Evolutionary conservation across 2,329 filamentous ascomycete species (phyloP), one percentile per base, ranked within the genome.

Genomic region (Fusarium mexicanum): DNA sequence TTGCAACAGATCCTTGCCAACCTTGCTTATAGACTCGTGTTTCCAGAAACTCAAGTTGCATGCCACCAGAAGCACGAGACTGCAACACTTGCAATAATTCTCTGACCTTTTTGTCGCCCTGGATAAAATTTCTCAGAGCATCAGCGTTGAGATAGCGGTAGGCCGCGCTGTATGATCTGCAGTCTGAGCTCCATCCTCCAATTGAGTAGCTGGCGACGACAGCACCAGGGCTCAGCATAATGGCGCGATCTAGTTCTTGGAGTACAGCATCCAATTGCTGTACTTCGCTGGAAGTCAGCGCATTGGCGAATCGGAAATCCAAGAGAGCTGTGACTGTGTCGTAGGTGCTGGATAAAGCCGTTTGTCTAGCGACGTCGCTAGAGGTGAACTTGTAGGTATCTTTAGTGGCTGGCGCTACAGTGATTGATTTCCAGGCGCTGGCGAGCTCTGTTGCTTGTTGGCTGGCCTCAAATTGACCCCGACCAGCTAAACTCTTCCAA

Each of bases 1-100:
- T 64, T 1, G 58, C n/a, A 3, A 68, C 59, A 8, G 68, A 72
- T 5, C 69, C 68, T 35, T 68, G 69, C 69, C 69, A 72, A 5
- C 69, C 69, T 10, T 72, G 53, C 8, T 55, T 44, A 8, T 24
- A 72, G 8, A 37, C 40, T 14, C 48, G 54, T 3, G 64, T 63
- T n/a, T 72, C 64, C 6, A 72, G 16, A 31, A 68, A 68, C 11
- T 72, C 68, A 0, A 55, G 51, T 14, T 55, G 10, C 51, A 29
- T 55, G 1, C 35, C 35, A 0, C 51, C 35, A 8, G 51, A 31
- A 11, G 51, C 51, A 3, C 51, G 51, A 55, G 51, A 55, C 35
- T 55, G 35, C 8, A 55, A 18, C 0, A 29, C 2, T 8, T 29
- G 0, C 24, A 31, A n/a, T 3, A 41, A 11, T 0, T 1, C 24